phyloP scores from a whole-genome alignment of 225 moss, liverwort and hornwort genomes.

The Sphagnum tenellum region DNA sequence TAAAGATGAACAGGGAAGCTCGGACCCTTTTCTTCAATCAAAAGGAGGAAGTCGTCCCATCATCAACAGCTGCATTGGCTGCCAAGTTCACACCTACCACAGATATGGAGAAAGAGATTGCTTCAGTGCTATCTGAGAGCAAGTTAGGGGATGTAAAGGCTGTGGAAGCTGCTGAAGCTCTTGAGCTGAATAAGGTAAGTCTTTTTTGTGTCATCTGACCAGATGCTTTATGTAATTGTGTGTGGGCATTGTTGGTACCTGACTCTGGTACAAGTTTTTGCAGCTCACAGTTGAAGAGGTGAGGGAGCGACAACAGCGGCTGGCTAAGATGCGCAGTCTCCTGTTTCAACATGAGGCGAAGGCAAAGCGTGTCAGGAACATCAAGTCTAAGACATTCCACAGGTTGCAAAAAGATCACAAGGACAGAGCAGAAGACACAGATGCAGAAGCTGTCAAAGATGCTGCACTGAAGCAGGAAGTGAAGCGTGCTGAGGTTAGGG shows the following conservation, averaged over 20 bases:
- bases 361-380: slow-evolving; percentile 78
- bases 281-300: slow-evolving; percentile 96
- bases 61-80: slow-evolving; percentile 55
- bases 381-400: slow-evolving; percentile 89
- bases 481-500: slow-evolving; percentile 65
- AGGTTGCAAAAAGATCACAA: slow-evolving; percentile 63
- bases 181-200: slow-evolving; percentile 78
- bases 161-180: slow-evolving; percentile 65
- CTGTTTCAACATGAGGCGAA: slow-evolving; percentile 83
- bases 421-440: slow-evolving; percentile 50
- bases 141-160: slow-evolving; percentile 40
- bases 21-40: slow-evolving; percentile 51
- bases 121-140: slow-evolving; percentile 47
- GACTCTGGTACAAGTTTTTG: not conserved
- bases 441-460: slow-evolving; percentile 78
- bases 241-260: too few species aligned
- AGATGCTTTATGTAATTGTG: too few species aligned
- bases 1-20: slow-evolving; percentile 84
- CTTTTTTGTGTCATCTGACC: too few species aligned
- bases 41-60: slow-evolving; percentile 26
- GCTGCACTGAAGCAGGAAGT: slow-evolving; percentile 82
- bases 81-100: slow-evolving; percentile 59
- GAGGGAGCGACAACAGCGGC: slow-evolving; percentile 70
- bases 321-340: slow-evolving; percentile 86
- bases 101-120: slow-evolving; percentile 84